Base-by-base conservation (phyloP, 2,329 filamentous ascomycete genomes). In the Xylariaceae sp. region DNA sequence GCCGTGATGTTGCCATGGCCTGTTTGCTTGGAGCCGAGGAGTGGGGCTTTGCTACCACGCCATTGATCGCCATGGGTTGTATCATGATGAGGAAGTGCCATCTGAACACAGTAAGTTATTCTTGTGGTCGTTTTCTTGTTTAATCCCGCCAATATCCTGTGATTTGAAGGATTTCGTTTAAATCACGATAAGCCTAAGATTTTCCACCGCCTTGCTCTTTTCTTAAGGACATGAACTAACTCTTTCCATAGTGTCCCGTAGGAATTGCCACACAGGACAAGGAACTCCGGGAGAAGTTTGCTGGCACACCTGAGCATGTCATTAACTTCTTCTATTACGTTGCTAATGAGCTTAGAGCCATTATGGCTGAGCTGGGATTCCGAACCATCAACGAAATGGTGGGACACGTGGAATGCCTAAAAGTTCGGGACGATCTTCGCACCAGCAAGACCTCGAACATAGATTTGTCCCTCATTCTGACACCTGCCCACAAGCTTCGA, bases 301-400 rank as follows among this genome's bases (percentile, higher is more conserved):
- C 85, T 63, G 92, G 92, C 59, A 91, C 89, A 1, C 91, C 92
- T 8, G 92, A 97, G 75, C 90, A 96, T 65, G 91, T 96, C 55
- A 96, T 97, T 73, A 97, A 96, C 80, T 96, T 96, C 79, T 96
- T 96, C 76, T 97, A 96, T 77, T 97, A 96, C 68, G 81, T 97
- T 50, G 88, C 92, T 64, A 97, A 97, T 68, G 92, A 97, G 76
- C 83, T 97, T 55, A 87, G 92, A 69, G 90, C 91, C 37, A 95
- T 97, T 73, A 96, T 97, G 92, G 91, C 92, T 49, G 90, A 88
- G 74, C 84, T 96, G 65, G 92, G 92, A 63, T 90, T 95, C 83
- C 86, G 92, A 62, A 95, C 89, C 57, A 87, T 97, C 70, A 97
- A 96, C 70, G 92, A 97, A 72, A 96, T 96, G 92, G 89, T 97